Conservation (phyloP, 2,329 filamentous ascomycete species). For the Cladophialophora carrionii region DNA sequence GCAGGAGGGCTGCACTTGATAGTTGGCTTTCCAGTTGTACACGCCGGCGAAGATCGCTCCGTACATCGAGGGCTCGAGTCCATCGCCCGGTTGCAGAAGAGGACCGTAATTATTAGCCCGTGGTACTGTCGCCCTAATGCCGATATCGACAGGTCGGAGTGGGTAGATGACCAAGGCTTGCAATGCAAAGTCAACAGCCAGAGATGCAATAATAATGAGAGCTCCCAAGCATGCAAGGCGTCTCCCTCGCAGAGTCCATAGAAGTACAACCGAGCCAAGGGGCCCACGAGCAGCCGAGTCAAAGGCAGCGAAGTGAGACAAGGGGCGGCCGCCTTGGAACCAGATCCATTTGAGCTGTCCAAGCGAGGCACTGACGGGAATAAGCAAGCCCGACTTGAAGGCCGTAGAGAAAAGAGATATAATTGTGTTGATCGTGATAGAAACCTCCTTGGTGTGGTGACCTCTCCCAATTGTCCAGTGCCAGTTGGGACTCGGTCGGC, state of each 20-base stretch:
- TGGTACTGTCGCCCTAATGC: neutral
- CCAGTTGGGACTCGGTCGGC: neutral
- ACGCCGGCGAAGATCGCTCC: neutral
- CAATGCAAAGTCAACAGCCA: neutral
- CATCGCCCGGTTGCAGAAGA: neutral
- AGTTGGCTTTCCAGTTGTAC: neutral
- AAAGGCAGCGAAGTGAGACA: conserved; percentile 34
- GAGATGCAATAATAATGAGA: conserved; percentile 32
- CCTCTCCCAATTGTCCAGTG: neutral
- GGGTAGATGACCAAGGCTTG: neutral
- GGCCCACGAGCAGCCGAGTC: conserved; percentile 42
- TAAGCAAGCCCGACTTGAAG: conserved; percentile 39
- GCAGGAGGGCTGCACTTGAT: neutral
- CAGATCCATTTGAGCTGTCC: conserved; percentile 32
- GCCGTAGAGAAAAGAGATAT: conserved; percentile 32
- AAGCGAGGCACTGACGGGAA: conserved; percentile 39
- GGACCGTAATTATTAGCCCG: neutral
- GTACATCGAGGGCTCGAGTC: neutral
- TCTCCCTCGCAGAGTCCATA: conserved; percentile 32
- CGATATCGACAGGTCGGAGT: neutral
- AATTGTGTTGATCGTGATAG: neutral
- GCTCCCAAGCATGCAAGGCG: conserved; percentile 38
- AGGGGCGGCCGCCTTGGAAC: conserved; percentile 2
- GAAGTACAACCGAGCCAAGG: conserved; percentile 38
- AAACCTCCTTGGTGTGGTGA: neutral